phyloP scores from a whole-genome alignment of 1,284 basidiomycete species.

The Mycosarcoma maydis region DNA sequence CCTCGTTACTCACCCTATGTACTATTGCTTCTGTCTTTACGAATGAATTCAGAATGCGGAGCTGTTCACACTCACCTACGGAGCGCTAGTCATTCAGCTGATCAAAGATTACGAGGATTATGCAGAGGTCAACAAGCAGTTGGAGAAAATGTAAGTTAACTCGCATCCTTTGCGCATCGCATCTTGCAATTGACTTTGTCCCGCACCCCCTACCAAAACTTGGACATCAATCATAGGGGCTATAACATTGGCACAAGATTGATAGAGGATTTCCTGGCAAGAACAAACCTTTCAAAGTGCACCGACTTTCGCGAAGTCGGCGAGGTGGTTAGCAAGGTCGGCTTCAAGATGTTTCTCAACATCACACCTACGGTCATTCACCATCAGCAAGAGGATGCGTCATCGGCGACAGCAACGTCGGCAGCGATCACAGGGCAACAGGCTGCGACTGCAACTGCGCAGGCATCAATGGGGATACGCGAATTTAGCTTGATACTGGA shows the following conservation, averaged over 20 bases:
- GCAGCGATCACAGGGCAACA: constrained; percentile 12
- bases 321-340: constrained; percentile 72
- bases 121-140: constrained; percentile 76
- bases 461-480: constrained; percentile 2
- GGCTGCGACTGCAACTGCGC: constrained; percentile 9
- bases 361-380: constrained; percentile 86
- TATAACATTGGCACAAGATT: constrained; percentile 96
- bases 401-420: constrained; percentile 18
- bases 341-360: constrained; percentile 98
- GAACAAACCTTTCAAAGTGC: constrained; percentile 76
- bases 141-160: constrained; percentile 73
- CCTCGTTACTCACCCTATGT: not conserved
- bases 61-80: constrained; percentile 95
- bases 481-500: constrained; percentile 87
- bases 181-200: not conserved
- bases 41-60: constrained; percentile 79
- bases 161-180: too few species aligned
- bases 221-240: constrained; percentile 74
- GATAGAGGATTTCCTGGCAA: constrained; percentile 96
- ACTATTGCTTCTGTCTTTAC: too few species aligned
- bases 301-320: constrained; percentile 88
- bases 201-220: not conserved
- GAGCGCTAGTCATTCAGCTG: constrained; percentile 95
- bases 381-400: constrained; percentile 60
- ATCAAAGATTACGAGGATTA: constrained; percentile 99